Percentiles rank a stretch among this genome's conserved stretches.
Conservation (phyloP, 2,329 filamentous ascomycete genomes). For the Setomelanomma holmii region DNA sequence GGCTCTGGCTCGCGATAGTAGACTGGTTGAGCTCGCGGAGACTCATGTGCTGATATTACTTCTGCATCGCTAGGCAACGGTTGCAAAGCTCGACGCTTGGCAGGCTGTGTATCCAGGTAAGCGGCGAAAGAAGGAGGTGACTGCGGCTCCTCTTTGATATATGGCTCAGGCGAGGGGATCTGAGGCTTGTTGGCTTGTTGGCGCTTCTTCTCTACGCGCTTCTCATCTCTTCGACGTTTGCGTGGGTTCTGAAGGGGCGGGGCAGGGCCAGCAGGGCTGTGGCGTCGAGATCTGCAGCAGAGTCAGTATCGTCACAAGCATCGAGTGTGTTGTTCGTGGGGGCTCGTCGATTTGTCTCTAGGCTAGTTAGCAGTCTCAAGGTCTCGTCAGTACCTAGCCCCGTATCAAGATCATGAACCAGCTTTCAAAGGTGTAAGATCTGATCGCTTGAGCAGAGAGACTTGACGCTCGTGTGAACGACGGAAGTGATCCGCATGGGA, state of each 20-base stretch:
- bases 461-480: no score
- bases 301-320: slow-evolving; percentile 16
- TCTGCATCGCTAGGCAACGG: slow-evolving; percentile 48
- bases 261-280: slow-evolving; percentile 53
- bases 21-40: slow-evolving; percentile 52
- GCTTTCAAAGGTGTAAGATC: no score
- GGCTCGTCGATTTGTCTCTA: no score
- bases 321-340: background rate
- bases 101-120: slow-evolving; percentile 46
- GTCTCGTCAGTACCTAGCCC: no score
- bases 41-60: slow-evolving; percentile 47
- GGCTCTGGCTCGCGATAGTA: slow-evolving; percentile 53
- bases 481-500: no score
- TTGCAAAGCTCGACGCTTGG: slow-evolving; percentile 50
- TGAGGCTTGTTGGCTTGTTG: slow-evolving; percentile 45
- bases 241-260: slow-evolving; percentile 56
- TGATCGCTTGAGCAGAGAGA: no score
- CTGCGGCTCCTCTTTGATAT: slow-evolving; percentile 69
- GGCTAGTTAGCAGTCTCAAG: no score
- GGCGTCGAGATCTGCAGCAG: slow-evolving; percentile 41
- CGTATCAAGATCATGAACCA: no score
- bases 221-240: slow-evolving; percentile 60
- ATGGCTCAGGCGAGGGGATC: slow-evolving; percentile 52
- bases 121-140: slow-evolving; percentile 64
- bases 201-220: slow-evolving; percentile 43